These are phyloP conservation scores for Sutorius eximius DNA, from an alignment of 1,284 basidiomycete genomes.

Conservation along the genomic window DNA sequence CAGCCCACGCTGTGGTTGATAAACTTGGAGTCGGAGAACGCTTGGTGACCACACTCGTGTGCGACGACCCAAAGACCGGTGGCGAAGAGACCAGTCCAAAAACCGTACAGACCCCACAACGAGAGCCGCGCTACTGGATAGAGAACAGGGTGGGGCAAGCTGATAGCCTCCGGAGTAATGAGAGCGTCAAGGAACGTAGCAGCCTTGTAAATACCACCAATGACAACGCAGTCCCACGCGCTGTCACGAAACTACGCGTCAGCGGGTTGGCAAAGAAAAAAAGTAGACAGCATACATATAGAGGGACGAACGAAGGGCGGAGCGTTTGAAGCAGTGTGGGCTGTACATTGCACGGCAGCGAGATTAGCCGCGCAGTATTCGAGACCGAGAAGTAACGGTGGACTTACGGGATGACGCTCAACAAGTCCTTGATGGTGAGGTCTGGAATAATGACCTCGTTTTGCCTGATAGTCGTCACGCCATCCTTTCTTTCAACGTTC, in stretches of 20 bases:
- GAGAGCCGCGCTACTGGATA: constrained; percentile 66
- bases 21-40: constrained; percentile 92
- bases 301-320: constrained; percentile 77
- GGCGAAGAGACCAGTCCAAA: constrained; percentile 83
- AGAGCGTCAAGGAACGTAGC: constrained; percentile 69
- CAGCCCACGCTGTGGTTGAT: constrained; percentile 96
- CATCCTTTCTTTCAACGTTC: constrained; percentile 19
- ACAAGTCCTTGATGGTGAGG: constrained; percentile 82
- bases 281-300: constrained; percentile 60
- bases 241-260: constrained; percentile 38
- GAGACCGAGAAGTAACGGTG: background rate
- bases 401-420: constrained; percentile 85
- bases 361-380: background rate
- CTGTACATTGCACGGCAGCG: constrained; percentile 40
- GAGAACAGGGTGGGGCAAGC: constrained; percentile 62
- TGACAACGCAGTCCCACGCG: constrained; percentile 73
- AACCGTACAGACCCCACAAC: constrained; percentile 82
- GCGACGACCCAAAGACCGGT: constrained; percentile 96
- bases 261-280: constrained; percentile 24
- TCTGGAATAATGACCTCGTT: constrained; percentile 72
- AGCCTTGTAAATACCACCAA: constrained; percentile 69
- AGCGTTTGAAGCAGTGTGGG: constrained; percentile 91
- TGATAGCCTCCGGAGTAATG: constrained; percentile 56
- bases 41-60: constrained; percentile 94
- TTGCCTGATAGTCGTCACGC: constrained; percentile 50